A percentile compares a stretch with the other conserved stretches of the same genome.
phyloP scores from a whole-genome alignment of 2,329 filamentous ascomycete species.

The Drechslerella dactyloides region DNA sequence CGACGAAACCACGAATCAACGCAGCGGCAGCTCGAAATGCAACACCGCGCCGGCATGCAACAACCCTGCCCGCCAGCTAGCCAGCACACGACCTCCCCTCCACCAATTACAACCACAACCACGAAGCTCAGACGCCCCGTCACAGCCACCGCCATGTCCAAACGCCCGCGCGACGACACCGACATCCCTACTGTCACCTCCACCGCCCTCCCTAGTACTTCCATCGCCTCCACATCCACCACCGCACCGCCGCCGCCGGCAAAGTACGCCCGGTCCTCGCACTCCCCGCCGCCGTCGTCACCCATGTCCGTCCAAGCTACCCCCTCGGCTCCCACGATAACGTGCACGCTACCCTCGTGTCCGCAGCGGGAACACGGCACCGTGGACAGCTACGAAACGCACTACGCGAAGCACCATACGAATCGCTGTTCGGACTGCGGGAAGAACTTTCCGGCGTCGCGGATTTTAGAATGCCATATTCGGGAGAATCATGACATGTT shows the following conservation, averaged over 20 bases:
- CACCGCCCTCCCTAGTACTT: slow-evolving; percentile 4
- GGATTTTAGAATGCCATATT: slow-evolving; percentile 48
- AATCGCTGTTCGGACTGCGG: slow-evolving; percentile 47
- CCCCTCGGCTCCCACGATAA: slow-evolving; percentile 19
- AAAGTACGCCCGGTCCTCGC: slow-evolving; percentile 39
- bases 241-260: slow-evolving; percentile 22
- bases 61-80: not conserved
- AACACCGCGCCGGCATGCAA: too few relatives aligned
- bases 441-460: slow-evolving; percentile 39
- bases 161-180: slow-evolving; percentile 27
- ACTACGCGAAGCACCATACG: slow-evolving; percentile 43
- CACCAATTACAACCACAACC: too few relatives aligned
- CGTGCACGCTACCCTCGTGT: slow-evolving; percentile 36
- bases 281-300: slow-evolving; percentile 15
- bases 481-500: slow-evolving; percentile 51
- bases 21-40: too few relatives aligned
- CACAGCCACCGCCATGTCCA: slow-evolving; percentile 10
- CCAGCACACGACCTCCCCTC: not conserved
- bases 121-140: too few relatives aligned
- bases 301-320: not conserved
- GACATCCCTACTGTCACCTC: too few relatives aligned
- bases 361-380: slow-evolving; percentile 33
- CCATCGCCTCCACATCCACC: slow-evolving; percentile 6
- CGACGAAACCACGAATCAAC: too few relatives aligned
- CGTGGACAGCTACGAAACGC: slow-evolving; percentile 32